Conservation (phyloP, 495 filamentous ascomycete species). For the Talaromyces nanjingensis region DNA sequence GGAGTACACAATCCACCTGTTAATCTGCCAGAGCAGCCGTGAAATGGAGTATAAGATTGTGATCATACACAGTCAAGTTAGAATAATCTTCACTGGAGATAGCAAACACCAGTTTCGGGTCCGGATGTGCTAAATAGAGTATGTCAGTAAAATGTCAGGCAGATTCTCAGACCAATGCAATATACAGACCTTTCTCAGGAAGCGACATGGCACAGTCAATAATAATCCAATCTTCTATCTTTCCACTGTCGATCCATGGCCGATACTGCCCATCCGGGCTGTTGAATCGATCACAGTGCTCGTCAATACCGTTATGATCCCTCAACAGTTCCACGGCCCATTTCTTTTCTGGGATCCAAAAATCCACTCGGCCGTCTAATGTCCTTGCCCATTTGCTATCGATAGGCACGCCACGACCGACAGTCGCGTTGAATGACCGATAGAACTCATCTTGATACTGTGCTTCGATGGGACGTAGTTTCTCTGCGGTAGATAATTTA, state of each 20-base stretch:
- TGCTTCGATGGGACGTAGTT: constrained; percentile 13
- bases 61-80: neutral
- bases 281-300: constrained; percentile 12
- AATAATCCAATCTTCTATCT: constrained; percentile 13
- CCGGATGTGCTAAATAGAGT: neutral
- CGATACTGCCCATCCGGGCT: too few species aligned
- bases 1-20: too few species aligned
- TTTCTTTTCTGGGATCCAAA: constrained; percentile 14
- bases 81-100: neutral
- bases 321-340: constrained; percentile 17
- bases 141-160: neutral
- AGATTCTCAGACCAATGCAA: neutral
- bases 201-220: constrained; percentile 14
- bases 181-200: constrained; percentile 7
- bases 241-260: too few species aligned
- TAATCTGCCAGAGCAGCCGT: neutral
- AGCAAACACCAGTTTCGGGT: neutral
- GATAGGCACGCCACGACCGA: neutral
- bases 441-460: constrained; percentile 13
- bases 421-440: neutral
- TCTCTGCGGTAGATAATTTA: constrained; percentile 10
- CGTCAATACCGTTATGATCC: constrained; percentile 13
- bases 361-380: neutral
- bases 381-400: neutral
- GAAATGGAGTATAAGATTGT: neutral